Evolutionary conservation across 1,284 basidiomycete genomes (phyloP).

Genomic region (Termitomyces sp.): DNA sequence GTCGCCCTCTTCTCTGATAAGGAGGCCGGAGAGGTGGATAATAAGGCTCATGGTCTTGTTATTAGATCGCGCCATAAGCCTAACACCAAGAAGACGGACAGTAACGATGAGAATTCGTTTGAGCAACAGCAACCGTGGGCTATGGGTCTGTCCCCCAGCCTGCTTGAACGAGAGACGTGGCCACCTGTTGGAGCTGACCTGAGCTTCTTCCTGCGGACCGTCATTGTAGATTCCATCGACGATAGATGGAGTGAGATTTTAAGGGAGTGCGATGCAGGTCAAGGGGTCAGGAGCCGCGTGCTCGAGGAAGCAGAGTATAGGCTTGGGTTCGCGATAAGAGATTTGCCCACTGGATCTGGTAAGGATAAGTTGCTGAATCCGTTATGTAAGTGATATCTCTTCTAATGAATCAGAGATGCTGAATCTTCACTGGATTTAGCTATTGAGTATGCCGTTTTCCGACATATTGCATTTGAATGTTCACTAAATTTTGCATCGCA

Average conservation of each 20-base stretch:
- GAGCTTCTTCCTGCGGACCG: constrained; percentile 73
- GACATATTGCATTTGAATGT: constrained; percentile 1
- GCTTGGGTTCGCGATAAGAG: constrained; percentile 77
- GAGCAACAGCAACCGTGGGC: constrained; percentile 45
- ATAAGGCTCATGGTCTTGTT: constrained; percentile 31
- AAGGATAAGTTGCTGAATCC: constrained; percentile 77
- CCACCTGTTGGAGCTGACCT: constrained; percentile 82
- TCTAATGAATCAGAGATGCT: constrained; percentile 7
- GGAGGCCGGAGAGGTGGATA: constrained; percentile 40
- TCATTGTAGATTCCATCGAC: constrained; percentile 72
- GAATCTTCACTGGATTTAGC: constrained; percentile 31
- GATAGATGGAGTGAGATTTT: constrained; percentile 23
- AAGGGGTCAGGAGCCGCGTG: constrained; percentile 27
- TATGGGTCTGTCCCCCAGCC: constrained; percentile 66
- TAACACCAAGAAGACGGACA: constrained; percentile 20
- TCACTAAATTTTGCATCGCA: constrained; percentile 24
- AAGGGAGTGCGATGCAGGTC: constrained; percentile 16
- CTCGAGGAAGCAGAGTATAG: constrained; percentile 68
- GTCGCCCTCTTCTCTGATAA: constrained; percentile 67
- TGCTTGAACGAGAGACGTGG: constrained; percentile 72
- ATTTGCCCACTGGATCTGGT: constrained; percentile 58
- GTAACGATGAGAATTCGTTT: constrained; percentile 17
- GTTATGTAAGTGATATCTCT: constrained; percentile 45
- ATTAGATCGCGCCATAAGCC: constrained; percentile 30
- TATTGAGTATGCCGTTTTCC: constrained; percentile 47